Conservation (phyloP, 331 rosid genomes). For the Malus hybrid region DNA sequence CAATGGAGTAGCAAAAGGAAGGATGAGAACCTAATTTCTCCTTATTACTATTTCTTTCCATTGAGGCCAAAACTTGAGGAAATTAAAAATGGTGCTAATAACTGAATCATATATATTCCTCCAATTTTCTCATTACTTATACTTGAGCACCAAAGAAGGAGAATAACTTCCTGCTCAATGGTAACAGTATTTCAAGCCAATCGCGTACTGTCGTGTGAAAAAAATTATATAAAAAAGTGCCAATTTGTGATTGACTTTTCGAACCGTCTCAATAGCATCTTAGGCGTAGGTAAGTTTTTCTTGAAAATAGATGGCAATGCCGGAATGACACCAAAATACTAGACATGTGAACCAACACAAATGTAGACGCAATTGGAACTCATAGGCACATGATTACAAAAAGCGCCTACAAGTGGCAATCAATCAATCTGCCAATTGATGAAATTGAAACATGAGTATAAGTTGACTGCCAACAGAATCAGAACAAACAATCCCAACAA, state of each 20-base stretch:
- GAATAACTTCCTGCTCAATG: too few species aligned
- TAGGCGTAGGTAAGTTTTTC: too few species aligned
- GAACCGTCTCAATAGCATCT: too few species aligned
- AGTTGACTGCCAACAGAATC: neutral
- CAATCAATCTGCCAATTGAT: neutral
- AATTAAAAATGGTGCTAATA: neutral
- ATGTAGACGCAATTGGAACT: slow-evolving; percentile 5
- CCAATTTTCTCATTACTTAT: neutral
- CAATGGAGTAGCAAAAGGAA: too few species aligned
- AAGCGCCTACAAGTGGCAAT: neutral
- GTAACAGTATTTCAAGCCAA: too few species aligned
- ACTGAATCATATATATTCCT: neutral
- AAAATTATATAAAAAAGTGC: too few species aligned
- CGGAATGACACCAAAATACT: too few species aligned
- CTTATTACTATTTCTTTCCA: neutral
- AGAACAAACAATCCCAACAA: neutral
- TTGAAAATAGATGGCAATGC: too few species aligned
- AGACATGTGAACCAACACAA: slow-evolving; percentile 8
- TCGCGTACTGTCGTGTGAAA: too few species aligned
- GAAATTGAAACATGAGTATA: neutral
- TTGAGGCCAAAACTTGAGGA: neutral
- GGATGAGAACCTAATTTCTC: too few species aligned
- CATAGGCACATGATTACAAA: slow-evolving; percentile 7
- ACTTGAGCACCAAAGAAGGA: neutral
- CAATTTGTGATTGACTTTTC: too few species aligned